Base-by-base conservation (phyloP, 495 filamentous ascomycete species). In the Neurospora sp. region DNA sequence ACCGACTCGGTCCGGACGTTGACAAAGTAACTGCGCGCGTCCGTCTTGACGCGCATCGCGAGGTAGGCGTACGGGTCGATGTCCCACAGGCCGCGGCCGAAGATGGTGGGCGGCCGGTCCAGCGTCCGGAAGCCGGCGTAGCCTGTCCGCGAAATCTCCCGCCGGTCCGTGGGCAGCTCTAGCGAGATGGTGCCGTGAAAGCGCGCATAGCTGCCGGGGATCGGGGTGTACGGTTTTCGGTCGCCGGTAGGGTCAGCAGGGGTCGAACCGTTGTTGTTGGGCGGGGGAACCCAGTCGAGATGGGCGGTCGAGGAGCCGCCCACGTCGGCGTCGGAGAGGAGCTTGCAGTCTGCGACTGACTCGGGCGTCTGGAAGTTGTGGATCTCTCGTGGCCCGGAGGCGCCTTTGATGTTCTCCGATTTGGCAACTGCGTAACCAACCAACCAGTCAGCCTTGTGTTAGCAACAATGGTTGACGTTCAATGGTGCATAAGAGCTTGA, bases 1-100 rank as follows among this genome's bases (percentile, higher is more conserved):
- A 98, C 89, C 1, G 92, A 92, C 74, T 99, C 96, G 11, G 94
- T 97, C 85, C 98, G 96, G 44, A 99, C 84, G 81, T 99, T 99
- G 70, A 99, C 90, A 70, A 96, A 93, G 83, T 98, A 99, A 75
- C 92, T 91, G 10, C 95, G 85, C 14, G 95, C 94, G 82, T 98
- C 96, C 35, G 91, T 93, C 81, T 93, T 95, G 75, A 98, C 86
- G n/a, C 94, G 90, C 78, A 99, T 81, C 0, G 93, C 96, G 9
- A 98, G 89, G 81, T 93, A 98, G 7, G 86, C 81, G 81, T 97
- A 97, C 3, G 91, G 90, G 73, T 97, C 94, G 71, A 97, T 90
- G 79, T 99, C 90, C 93, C 93, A 97, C 44, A 92, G 84, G 23
- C 89, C 84, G 70, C 89, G 90, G 14, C 96, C 96, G 79, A 98